Percentiles rank a stretch among this genome's conserved stretches.
phyloP scores from a whole-genome alignment of 164 flowering plant genomes.

The Magnolia sinica region DNA sequence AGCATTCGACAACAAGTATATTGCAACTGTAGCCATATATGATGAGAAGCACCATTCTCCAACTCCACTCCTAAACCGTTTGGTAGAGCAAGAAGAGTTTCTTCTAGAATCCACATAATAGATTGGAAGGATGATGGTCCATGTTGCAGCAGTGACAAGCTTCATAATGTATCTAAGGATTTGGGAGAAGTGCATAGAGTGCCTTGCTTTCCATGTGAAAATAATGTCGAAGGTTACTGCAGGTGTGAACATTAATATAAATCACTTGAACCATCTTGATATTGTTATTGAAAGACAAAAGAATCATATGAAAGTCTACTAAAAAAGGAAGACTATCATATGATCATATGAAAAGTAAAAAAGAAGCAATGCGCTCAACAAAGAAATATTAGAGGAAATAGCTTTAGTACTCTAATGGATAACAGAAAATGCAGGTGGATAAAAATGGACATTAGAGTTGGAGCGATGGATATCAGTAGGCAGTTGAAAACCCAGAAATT shows the following conservation, averaged over 20 bases:
- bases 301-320: background rate
- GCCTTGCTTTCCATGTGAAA: constrained; percentile 86
- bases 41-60: constrained; percentile 78
- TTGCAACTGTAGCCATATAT: constrained; percentile 70
- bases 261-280: background rate
- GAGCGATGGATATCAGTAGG: too few relatives aligned
- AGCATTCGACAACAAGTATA: constrained; percentile 70
- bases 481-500: too few relatives aligned
- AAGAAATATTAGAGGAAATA: too few relatives aligned
- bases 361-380: background rate
- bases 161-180: constrained; percentile 47
- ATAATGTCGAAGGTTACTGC: constrained; percentile 81
- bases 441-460: too few relatives aligned
- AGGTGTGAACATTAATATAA: constrained; percentile 12
- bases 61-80: constrained; percentile 47
- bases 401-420: too few relatives aligned
- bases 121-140: constrained; percentile 84
- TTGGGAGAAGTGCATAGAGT: constrained; percentile 49
- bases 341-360: background rate
- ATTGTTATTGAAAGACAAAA: background rate
- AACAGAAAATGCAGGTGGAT: too few relatives aligned
- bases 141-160: constrained; percentile 59
- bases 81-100: constrained; percentile 59
- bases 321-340: background rate
- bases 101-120: constrained; percentile 56